These are phyloP conservation scores for Wickerhamomyces bisporus DNA, from an alignment of 805 yeast genomes.

Conservation along the genomic window DNA sequence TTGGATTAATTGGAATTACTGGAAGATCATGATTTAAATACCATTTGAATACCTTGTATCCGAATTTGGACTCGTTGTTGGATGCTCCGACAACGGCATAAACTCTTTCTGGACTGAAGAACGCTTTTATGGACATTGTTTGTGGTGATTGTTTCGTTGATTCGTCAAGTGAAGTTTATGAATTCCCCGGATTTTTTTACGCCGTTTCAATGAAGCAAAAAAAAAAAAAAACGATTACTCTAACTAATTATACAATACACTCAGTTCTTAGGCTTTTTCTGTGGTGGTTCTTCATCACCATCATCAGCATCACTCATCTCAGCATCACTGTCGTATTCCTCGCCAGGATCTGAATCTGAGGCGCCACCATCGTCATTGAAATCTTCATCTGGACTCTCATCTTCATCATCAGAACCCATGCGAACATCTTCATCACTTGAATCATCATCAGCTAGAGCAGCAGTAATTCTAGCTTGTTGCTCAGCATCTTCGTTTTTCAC, in stretches of 20 bases:
- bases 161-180: too few species aligned
- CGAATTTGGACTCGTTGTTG: conserved; percentile 56
- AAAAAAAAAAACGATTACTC: too few species aligned
- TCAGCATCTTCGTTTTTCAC: conserved; percentile 88
- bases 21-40: conserved; percentile 51
- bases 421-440: conserved; percentile 44
- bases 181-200: neutral
- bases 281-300: conserved; percentile 31
- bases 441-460: conserved; percentile 57
- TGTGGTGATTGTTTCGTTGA: too few species aligned
- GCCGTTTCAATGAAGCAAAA: too few species aligned
- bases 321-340: conserved; percentile 73
- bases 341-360: conserved; percentile 69
- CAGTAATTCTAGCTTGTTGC: conserved; percentile 74
- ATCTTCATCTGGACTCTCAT: conserved; percentile 82
- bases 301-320: conserved; percentile 22
- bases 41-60: conserved; percentile 67
- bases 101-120: conserved; percentile 47
- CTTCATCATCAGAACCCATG: conserved; percentile 77
- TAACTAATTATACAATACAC: too few species aligned
- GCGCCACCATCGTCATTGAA: conserved; percentile 43
- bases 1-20: conserved; percentile 64
- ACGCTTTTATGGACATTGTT: conserved; percentile 31
- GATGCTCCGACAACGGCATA: conserved; percentile 75
- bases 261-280: conserved; percentile 30